A percentile compares a stretch with the other conserved stretches of the same genome.
Evolutionary conservation across 2,329 filamentous ascomycete species (phyloP).

Genomic region (Penicillium palitans): DNA sequence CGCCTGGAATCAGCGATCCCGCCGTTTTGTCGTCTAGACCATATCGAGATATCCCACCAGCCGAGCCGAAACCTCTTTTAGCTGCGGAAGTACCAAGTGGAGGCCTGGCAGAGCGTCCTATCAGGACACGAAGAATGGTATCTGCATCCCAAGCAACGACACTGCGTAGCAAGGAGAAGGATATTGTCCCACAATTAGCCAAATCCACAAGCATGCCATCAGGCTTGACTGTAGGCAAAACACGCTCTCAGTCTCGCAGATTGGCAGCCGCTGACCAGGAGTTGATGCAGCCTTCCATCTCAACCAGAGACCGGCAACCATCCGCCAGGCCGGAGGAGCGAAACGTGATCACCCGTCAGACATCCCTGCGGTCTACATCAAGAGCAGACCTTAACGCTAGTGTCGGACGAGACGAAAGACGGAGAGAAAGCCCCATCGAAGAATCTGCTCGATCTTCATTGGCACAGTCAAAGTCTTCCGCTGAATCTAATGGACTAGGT

Average conservation of each 20-base stretch:
- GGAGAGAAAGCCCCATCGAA: constrained; percentile 16
- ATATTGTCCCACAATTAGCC: constrained; percentile 27
- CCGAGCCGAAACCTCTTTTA: constrained; percentile 15
- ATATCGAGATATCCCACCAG: constrained; percentile 21
- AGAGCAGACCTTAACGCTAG: constrained; percentile 14
- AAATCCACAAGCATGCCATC: constrained; percentile 37
- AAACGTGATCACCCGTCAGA: constrained; percentile 11
- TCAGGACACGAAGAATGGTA: constrained; percentile 39
- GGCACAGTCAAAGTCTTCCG: constrained; percentile 16
- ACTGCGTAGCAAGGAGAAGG: constrained; percentile 33
- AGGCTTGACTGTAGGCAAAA: constrained; percentile 43
- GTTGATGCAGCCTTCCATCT: constrained; percentile 7
- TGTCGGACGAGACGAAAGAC: constrained; percentile 12
- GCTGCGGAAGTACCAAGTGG: constrained; percentile 26
- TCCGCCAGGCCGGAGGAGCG: constrained; percentile 24
- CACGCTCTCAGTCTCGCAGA: constrained; percentile 43
- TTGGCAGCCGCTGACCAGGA: constrained; percentile 36
- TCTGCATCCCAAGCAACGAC: constrained; percentile 38
- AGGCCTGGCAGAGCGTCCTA: constrained; percentile 42
- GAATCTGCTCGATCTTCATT: constrained; percentile 4
- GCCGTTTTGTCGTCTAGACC: constrained; percentile 17
- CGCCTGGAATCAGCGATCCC: constrained; percentile 28
- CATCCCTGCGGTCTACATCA: constrained; percentile 20
- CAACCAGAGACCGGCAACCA: constrained; percentile 25
- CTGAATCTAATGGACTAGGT: constrained; percentile 18